Base-by-base conservation (phyloP, 164 flowering plant species). In the Stephania yunnanensis region DNA sequence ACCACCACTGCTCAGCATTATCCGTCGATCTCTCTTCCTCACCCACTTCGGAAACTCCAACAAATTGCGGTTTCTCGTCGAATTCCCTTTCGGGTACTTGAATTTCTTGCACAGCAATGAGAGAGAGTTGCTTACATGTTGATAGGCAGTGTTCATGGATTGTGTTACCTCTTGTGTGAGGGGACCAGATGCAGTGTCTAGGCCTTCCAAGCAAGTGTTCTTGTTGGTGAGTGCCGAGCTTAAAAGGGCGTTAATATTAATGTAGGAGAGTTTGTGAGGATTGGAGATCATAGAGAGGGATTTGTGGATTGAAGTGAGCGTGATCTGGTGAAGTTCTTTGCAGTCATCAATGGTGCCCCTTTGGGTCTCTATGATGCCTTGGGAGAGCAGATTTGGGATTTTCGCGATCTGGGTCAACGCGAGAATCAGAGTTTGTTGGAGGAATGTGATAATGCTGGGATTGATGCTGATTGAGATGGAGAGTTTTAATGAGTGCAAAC, bases 151-250 rank as follows among this genome's bases (percentile, higher is more conserved):
- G 4, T 29, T 30, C 4, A 90, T 0, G 6, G 90, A 81, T 10
- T 77, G 78, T 15, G 89, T 78, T 1, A 93, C 50, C 4, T 68
- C 31, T 2, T 87, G 84, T 79, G 90, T 89, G 15, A 74, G 48
- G 1, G 92, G 82, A 10, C 99, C 99, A 0, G 89, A 77, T 1
- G 95, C 92, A 0, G 92, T 81, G 2, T 85, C 89, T 0, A 95
- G 83, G 63, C 98, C 95, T 76, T 93, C 99, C 25, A 95, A 74
- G 74, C 99, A 95, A 0, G 99, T 95, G 82, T 79, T 80, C 83
- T 89, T 92, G 87, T 95, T 95, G 1, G 99, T 93, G 29, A 93
- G 87, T 9, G 98, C 90, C 2, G 96, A 97, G 48, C 92, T 92
- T 11, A 95, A 91, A 63, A 85, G 91, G 2, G 92, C 81, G 46